Evolutionary conservation across 768 basidiomycete species (phyloP).

Genomic region (Pulveroboletus sp.): DNA sequence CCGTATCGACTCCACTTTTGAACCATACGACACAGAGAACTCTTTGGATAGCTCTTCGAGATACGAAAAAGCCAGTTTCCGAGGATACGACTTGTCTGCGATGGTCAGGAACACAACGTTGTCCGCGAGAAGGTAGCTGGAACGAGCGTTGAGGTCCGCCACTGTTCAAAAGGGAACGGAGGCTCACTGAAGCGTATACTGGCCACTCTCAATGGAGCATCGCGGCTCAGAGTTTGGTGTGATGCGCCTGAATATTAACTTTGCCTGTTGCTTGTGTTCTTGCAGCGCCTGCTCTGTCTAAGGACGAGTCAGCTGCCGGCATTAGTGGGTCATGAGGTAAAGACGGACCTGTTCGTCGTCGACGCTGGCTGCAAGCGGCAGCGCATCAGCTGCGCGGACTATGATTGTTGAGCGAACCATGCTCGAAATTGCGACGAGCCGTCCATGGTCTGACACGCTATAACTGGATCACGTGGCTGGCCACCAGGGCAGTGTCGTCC

Average conservation of each 20-base stretch:
- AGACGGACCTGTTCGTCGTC: slow-evolving; percentile 88
- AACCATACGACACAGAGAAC: slow-evolving; percentile 87
- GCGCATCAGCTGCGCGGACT: slow-evolving; percentile 78
- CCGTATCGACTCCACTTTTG: slow-evolving; percentile 85
- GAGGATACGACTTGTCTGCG: slow-evolving; percentile 93
- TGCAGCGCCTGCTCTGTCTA: slow-evolving; percentile 92
- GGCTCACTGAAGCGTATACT: slow-evolving; percentile 92
- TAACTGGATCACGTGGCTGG: slow-evolving; percentile 10
- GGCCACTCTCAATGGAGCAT: slow-evolving; percentile 94
- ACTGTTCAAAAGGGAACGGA: background rate
- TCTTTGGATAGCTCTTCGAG: slow-evolving; percentile 96
- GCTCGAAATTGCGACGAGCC: slow-evolving; percentile 1
- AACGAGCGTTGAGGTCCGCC: slow-evolving; percentile 8
- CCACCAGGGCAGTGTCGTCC: no score
- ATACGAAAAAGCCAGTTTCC: slow-evolving; percentile 96
- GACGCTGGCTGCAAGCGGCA: slow-evolving; percentile 92
- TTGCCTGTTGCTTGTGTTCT: slow-evolving; percentile 98
- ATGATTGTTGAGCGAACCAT: slow-evolving; percentile 90
- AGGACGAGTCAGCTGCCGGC: slow-evolving; percentile 3
- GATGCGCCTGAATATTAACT: slow-evolving; percentile 92
- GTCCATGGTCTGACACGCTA: slow-evolving; percentile 2
- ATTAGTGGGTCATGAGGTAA: background rate
- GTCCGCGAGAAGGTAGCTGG: slow-evolving; percentile 89
- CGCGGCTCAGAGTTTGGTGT: slow-evolving; percentile 91
- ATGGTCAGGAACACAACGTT: slow-evolving; percentile 95